Evolutionary conservation across 2,329 filamentous ascomycete species (phyloP).

Genomic region (Emmonsiellopsis sp.): DNA sequence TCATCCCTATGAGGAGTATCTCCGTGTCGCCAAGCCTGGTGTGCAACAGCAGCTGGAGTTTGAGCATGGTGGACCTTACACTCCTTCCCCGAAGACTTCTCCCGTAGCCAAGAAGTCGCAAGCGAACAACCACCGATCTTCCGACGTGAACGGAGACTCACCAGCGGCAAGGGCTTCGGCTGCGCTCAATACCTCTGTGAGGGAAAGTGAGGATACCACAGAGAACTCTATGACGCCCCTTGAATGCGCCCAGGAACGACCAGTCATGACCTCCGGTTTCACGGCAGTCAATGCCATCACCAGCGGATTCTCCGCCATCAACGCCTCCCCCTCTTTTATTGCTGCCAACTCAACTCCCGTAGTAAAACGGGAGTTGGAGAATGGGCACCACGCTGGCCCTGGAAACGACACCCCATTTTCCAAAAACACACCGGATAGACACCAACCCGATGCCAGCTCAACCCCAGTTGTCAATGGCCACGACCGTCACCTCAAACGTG

Average conservation of each 20-base stretch:
- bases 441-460: conserved; percentile 45
- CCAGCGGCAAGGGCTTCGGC: conserved; percentile 53
- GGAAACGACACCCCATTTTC: conserved; percentile 55
- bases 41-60: conserved; percentile 93
- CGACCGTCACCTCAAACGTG: conserved; percentile 62
- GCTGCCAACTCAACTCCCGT: conserved; percentile 27
- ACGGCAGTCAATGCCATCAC: conserved; percentile 59
- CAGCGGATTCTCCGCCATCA: conserved; percentile 51
- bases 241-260: conserved; percentile 30
- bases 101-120: conserved; percentile 52
- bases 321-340: conserved; percentile 38
- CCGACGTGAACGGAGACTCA: conserved; percentile 51
- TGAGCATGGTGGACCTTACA: conserved; percentile 86
- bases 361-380: conserved; percentile 45
- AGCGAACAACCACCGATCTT: conserved; percentile 35
- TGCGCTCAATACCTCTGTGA: conserved; percentile 47
- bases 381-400: conserved; percentile 49
- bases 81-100: conserved; percentile 63
- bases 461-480: conserved; percentile 45
- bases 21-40: conserved; percentile 80
- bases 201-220: conserved; percentile 23
- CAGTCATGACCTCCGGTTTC: conserved; percentile 44
- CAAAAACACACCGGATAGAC: conserved; percentile 57
- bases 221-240: conserved; percentile 26
- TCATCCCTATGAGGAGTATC: conserved; percentile 90